Base-by-base conservation (phyloP, 768 basidiomycete genomes). In the Mycena floridula region DNA sequence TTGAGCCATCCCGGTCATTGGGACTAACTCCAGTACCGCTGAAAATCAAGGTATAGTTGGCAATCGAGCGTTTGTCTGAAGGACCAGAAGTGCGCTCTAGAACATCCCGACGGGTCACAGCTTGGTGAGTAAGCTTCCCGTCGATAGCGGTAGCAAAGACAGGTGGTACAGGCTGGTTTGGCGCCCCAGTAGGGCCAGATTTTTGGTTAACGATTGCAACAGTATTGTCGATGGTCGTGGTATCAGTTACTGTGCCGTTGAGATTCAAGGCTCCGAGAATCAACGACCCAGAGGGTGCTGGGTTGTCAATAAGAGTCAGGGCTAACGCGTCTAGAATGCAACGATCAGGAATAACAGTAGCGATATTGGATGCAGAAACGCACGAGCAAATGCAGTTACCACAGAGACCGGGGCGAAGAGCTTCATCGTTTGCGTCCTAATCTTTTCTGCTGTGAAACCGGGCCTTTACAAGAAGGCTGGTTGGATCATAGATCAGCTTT, bases 71-170 rank as follows among this genome's bases (percentile, higher is more conserved):
- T 39, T 52, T 51, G 23, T 47, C 48, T 27, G 35, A 40, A 30
- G 43, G 54, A 30, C 36, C 46, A 48, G 39, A 40, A 22, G 43
- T 46, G 7, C 51, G 40, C 22, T 40, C 35, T 6, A 53, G 42
- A 23, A 45, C n/a, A 21, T 23, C 37, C 13, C 48, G 37, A 12
- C 38, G 36, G 4, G 37, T 20, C 2, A 12, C 22, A 4, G 25
- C n/a, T 42, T n/a, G 13, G 42, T 45, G 42, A 7, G 62, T 59
- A 18, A 74, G 48, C 23, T 58, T 43, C 7, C 74, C 74, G 51
- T 76, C 72, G 27, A 73, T 49, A 3, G 72, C 73, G 25, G 73
- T 74, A 43, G 74, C 58, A 1, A 52, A 48, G 1, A 70, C 72
- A 2, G 59, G 56, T 0, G 63, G 52, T 22, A 67, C 57, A 13